These are phyloP conservation scores for Claviceps sp. DNA, from an alignment of 2,329 filamentous ascomycete genomes.

Conservation along the genomic window DNA sequence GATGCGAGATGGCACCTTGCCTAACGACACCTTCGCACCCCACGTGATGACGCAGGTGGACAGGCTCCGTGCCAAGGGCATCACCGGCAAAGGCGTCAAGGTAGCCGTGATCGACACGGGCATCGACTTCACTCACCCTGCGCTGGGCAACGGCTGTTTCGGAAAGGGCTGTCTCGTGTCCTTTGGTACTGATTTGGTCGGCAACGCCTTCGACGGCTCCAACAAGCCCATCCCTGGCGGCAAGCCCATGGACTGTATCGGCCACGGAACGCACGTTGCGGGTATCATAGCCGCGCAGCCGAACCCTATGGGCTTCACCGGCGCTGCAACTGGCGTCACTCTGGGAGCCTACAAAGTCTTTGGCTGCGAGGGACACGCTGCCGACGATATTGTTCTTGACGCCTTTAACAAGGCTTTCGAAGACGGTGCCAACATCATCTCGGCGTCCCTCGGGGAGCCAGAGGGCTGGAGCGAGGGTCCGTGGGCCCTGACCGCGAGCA, in stretches of 20 bases:
- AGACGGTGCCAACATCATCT: conserved; percentile 24
- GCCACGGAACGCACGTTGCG: conserved; percentile 31
- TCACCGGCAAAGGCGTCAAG: conserved; percentile 38
- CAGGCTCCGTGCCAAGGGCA: conserved; percentile 34
- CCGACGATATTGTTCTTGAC: conserved; percentile 24
- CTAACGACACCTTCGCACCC: conserved; percentile 26
- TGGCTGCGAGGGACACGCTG: conserved; percentile 17
- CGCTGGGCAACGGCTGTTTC: conserved; percentile 36
- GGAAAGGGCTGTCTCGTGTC: conserved; percentile 30
- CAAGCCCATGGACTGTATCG: conserved; percentile 26
- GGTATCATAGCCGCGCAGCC: conserved; percentile 31
- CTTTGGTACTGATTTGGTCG: conserved; percentile 29
- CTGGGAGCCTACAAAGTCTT: conserved; percentile 26
- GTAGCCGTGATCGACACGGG: conserved; percentile 41
- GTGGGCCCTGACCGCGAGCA: conserved; percentile 23
- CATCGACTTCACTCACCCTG: conserved; percentile 48
- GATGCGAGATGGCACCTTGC: conserved; percentile 12
- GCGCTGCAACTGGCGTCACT: conserved; percentile 25
- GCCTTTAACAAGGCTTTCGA: conserved; percentile 27
- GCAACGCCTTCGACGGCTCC: conserved; percentile 19
- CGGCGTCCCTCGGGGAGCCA: too few species aligned
- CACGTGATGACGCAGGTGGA: conserved; percentile 45
- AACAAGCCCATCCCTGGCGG: conserved; percentile 20
- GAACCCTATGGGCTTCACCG: conserved; percentile 23
- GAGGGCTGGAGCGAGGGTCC: conserved; percentile 16